A percentile compares a stretch with the other conserved stretches of the same genome.
phyloP scores from a whole-genome alignment of 768 basidiomycete genomes.

The Lentinula lateritia region DNA sequence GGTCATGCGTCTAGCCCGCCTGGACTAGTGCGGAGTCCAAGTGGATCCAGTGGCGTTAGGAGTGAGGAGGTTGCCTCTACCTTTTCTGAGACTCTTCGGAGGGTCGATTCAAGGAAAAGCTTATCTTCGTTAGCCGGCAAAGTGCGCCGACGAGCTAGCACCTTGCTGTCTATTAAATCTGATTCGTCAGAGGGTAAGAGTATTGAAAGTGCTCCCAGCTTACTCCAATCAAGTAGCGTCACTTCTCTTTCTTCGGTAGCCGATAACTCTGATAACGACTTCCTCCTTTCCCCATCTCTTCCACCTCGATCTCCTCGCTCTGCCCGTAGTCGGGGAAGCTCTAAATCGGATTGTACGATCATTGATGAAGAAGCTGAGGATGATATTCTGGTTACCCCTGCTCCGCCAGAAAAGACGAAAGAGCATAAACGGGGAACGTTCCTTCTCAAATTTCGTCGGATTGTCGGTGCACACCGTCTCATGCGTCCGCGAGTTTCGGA shows the following conservation, averaged over 20 bases:
- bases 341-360: neutral
- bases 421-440: neutral
- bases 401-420: neutral
- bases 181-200: neutral
- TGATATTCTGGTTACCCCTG: neutral
- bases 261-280: neutral
- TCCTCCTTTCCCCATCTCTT: neutral
- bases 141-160: neutral
- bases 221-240: neutral
- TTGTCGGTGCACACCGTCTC: neutral
- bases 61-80: neutral
- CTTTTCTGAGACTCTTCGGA: neutral
- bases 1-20: neutral
- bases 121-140: neutral
- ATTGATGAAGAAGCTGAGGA: slow-evolving; percentile 3
- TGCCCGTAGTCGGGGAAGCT: neutral
- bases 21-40: neutral
- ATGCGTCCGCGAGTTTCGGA: neutral
- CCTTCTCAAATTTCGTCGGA: neutral
- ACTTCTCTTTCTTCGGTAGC: neutral
- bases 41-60: neutral
- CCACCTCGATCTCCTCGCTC: slow-evolving; percentile 1
- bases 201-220: neutral
- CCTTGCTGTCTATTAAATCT: neutral
- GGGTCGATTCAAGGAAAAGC: neutral